Evolutionary conservation across 108 stramenopile species (phyloP).

Genomic region (Schizochytrium sp.): DNA sequence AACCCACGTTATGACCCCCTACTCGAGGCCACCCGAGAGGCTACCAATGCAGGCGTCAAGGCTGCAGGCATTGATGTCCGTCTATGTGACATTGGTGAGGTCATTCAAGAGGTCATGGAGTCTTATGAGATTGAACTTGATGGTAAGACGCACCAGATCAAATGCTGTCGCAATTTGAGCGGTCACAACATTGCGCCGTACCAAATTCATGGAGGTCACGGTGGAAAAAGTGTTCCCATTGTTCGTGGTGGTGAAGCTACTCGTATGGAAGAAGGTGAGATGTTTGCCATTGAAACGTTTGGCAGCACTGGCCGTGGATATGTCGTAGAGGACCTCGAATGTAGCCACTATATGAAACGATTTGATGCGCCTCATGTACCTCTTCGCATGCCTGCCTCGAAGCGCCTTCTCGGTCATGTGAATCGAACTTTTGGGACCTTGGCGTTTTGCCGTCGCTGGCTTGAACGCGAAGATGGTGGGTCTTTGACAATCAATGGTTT

Average conservation of each 20-base stretch:
- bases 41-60: constrained; percentile 91
- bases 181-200: constrained; percentile 97
- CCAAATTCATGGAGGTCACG: constrained; percentile 90
- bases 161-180: constrained; percentile 90
- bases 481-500: constrained; percentile 85
- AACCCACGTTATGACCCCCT: constrained; percentile 91
- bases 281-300: constrained; percentile 99
- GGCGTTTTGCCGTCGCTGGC: constrained; percentile 98
- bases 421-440: constrained; percentile 99
- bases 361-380: constrained; percentile 95
- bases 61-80: constrained; percentile 94
- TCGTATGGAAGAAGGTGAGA: constrained; percentile 97
- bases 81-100: constrained; percentile 94
- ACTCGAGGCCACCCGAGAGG: constrained; percentile 91
- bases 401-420: constrained; percentile 92
- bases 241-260: constrained; percentile 90
- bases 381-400: constrained; percentile 88
- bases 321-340: constrained; percentile 96
- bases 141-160: constrained; percentile 90
- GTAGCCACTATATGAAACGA: constrained; percentile 98
- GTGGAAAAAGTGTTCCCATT: constrained; percentile 94
- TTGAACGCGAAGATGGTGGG: constrained; percentile 96
- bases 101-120: constrained; percentile 98
- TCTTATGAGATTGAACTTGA: constrained; percentile 94
- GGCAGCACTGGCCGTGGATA: constrained; percentile 94